These are phyloP conservation scores for Strobilomyces confusus DNA, from an alignment of 768 basidiomycete genomes.

Conservation along the genomic window DNA sequence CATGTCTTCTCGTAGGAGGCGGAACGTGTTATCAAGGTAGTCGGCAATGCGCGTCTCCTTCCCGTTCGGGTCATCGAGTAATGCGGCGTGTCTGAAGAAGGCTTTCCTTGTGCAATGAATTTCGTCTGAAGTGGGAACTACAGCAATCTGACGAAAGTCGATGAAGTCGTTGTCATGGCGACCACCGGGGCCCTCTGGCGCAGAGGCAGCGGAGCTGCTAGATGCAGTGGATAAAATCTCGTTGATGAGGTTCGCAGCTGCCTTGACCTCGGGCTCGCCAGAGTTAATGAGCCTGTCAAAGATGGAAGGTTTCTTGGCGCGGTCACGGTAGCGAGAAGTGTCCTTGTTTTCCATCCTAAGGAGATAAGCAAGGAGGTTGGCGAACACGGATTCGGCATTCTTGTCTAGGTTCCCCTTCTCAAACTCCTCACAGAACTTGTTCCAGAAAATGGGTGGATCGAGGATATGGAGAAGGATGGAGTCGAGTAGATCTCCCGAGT, in stretches of 20 bases:
- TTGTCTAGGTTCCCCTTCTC: conserved; percentile 31
- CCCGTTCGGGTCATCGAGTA: conserved; percentile 41
- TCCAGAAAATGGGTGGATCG: conserved; percentile 53
- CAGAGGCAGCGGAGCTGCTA: conserved; percentile 15
- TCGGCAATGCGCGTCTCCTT: conserved; percentile 37
- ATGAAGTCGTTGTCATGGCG: conserved; percentile 67
- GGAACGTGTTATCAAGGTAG: conserved; percentile 64
- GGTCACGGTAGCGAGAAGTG: conserved; percentile 35
- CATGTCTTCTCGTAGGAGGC: conserved; percentile 41
- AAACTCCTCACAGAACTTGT: conserved; percentile 34
- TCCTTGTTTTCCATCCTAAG: conserved; percentile 36
- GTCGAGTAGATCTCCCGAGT: conserved; percentile 36
- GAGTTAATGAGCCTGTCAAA: conserved; percentile 25
- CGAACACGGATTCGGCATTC: conserved; percentile 38
- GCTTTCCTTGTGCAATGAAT: conserved; percentile 40
- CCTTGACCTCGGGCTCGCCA: conserved; percentile 20
- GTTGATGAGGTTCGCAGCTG: conserved; percentile 38
- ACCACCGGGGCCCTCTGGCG: conserved; percentile 46
- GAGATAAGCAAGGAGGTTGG: conserved; percentile 48
- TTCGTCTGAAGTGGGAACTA: conserved; percentile 62
- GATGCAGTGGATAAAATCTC: conserved; percentile 33
- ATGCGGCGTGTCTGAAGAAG: conserved; percentile 44
- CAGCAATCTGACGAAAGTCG: conserved; percentile 57
- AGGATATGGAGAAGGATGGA: conserved; percentile 39
- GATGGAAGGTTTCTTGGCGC: conserved; percentile 33